Base-by-base conservation (phyloP, 1,284 basidiomycete species). In the Fereydounia khargensis region DNA sequence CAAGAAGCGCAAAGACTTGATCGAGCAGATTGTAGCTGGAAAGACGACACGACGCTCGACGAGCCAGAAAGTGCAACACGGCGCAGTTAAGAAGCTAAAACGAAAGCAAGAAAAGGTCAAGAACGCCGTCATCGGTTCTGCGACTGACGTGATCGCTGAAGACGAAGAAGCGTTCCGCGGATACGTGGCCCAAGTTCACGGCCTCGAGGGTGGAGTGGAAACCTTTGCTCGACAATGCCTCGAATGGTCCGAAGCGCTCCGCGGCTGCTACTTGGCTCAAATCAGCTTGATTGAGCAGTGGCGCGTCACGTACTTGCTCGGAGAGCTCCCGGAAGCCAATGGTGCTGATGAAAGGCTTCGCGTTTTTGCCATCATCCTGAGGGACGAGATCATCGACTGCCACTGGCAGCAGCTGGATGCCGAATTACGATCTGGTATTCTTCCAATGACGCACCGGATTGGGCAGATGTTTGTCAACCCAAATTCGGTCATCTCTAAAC, bases 1-100 rank as follows among this genome's bases (percentile, higher is more conserved):
- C 32, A 82, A 89, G 67, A 80, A 91, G 46, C 80, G 90, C 19
- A 85, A 86, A 60, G 91, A 95, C 73, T 84, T 91, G 2, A 73
- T 78, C 22, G 65, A 59, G 9, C 68, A 69, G n/a, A 65, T 69
- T 28, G 59, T 59, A 38, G 55, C 50, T 21, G 62, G 51, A 48
- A 59, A 58, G 32, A 18, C 39, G 2, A 27, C 54, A 19, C 58
- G 50, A 19, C 48, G 53, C 13, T 42, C 47, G 7, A 50, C 57
- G 7, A 52, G 58, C 31, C 59, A 62, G 18, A 48, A 53, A 9
- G 42, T 60, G 33, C 56, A 55, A 35, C 56, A 60, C 17, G 57
- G 52, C 23, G 54, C 52, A 31, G 60, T 50, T 13, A 63, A 47
- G 42, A 65, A 43, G 51, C 58, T 56, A 27, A 46, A 70, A 35